Conservation (phyloP, 441 rosid species). For the Populus hybrid region DNA sequence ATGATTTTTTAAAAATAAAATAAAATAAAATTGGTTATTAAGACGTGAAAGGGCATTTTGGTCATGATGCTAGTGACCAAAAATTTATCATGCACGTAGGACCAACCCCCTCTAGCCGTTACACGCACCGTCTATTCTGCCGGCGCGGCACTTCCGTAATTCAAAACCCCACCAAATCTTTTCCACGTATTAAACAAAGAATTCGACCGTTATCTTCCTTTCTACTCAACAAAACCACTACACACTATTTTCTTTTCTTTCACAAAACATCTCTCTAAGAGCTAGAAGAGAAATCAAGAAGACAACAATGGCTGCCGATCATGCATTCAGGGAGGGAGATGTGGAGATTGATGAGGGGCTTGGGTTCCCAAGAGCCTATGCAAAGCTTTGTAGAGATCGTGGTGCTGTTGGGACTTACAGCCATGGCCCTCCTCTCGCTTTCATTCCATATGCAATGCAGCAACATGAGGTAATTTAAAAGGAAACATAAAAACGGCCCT, state of each 20-base stretch:
- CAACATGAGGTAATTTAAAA: slow-evolving; percentile 48
- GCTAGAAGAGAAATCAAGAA: not conserved
- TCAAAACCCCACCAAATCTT: slow-evolving; percentile 13
- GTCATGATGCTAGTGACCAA: too few species aligned
- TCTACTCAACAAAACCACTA: slow-evolving; percentile 10
- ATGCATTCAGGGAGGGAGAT: slow-evolving; percentile 53
- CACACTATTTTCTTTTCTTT: not conserved
- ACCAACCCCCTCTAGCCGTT: slow-evolving; percentile 30
- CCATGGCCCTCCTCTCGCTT: slow-evolving; percentile 75
- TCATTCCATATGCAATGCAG: slow-evolving; percentile 54
- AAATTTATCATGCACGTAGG: too few species aligned
- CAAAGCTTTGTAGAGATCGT: slow-evolving; percentile 55
- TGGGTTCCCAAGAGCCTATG: slow-evolving; percentile 77
- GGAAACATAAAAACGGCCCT: not conserved
- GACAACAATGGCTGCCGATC: slow-evolving; percentile 33
- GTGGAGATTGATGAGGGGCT: slow-evolving; percentile 54
- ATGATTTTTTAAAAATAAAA: too few species aligned
- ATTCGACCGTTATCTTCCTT: slow-evolving; percentile 46
- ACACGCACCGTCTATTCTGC: slow-evolving; percentile 8
- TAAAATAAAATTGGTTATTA: too few species aligned
- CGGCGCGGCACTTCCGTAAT: slow-evolving; percentile 18
- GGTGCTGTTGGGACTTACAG: slow-evolving; percentile 30
- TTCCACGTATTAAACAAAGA: not conserved
- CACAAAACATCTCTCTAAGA: not conserved
- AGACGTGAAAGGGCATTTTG: too few species aligned